A percentile compares a stretch with the other conserved stretches of the same genome.
Conservation (phyloP, 176 grass and related monocot species). For the Rhipidocladum racemiflorum region DNA sequence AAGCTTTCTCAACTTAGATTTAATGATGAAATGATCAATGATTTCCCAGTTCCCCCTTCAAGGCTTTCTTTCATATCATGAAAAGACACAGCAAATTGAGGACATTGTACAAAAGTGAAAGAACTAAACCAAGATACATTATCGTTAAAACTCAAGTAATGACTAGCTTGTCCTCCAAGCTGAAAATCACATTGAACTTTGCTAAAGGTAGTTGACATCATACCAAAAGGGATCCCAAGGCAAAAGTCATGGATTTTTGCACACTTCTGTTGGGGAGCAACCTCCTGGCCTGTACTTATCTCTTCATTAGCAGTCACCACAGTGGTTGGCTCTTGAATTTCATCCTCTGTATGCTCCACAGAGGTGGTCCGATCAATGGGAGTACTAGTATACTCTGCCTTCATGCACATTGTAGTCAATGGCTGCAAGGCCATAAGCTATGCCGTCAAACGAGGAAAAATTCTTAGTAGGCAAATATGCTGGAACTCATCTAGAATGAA, state of each 20-base stretch:
- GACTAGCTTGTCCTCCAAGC: conserved; percentile 1
- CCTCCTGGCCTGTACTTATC: conserved; percentile 30
- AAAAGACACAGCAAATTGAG: not conserved
- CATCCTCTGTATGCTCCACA: conserved; percentile 43
- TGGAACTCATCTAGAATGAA: not conserved
- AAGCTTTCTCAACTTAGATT: not conserved
- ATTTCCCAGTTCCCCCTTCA: not conserved
- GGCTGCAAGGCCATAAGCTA: conserved; percentile 40
- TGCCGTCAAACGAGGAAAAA: conserved; percentile 18
- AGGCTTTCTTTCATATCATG: not conserved
- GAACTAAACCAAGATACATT: conserved; percentile 17
- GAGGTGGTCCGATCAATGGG: conserved; percentile 38
- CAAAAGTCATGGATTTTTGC: conserved; percentile 97
- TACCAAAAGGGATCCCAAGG: conserved; percentile 94
- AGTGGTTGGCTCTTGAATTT: conserved; percentile 36
- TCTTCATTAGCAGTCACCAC: conserved; percentile 30
- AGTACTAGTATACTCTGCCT: conserved; percentile 41
- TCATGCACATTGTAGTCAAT: conserved; percentile 41
- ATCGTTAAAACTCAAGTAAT: not conserved
- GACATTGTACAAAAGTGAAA: not conserved
- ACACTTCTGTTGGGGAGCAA: conserved; percentile 45
- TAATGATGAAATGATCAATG: not conserved
- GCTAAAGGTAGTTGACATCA: conserved; percentile 13
- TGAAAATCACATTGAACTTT: not conserved
- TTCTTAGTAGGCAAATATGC: not conserved